These are phyloP conservation scores for Alternaria rosae DNA, from an alignment of 2,329 filamentous ascomycete species.

Conservation along the genomic window DNA sequence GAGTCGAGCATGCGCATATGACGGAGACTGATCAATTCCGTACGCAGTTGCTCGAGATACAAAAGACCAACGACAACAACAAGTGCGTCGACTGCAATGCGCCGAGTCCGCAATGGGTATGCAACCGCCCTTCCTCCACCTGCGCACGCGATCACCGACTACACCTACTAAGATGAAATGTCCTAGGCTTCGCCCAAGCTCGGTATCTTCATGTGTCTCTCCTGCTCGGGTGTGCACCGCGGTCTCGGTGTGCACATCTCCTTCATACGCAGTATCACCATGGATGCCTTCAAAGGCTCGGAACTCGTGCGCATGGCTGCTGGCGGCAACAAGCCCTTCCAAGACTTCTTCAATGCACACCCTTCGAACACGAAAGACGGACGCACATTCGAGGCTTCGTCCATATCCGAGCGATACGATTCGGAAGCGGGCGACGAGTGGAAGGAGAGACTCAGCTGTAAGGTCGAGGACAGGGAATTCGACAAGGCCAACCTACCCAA, in stretches of 20 bases:
- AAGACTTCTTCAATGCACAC: slow-evolving; percentile 78
- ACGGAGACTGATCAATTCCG: slow-evolving; percentile 23
- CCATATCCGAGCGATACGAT: slow-evolving; percentile 88
- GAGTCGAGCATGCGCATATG: background rate
- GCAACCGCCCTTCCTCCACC: slow-evolving; percentile 25
- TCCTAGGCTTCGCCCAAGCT: slow-evolving; percentile 84
- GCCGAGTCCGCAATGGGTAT: slow-evolving; percentile 96
- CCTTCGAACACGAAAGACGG: slow-evolving; percentile 54
- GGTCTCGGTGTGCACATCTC: slow-evolving; percentile 97
- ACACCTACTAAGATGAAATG: slow-evolving; percentile 25
- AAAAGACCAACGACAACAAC: slow-evolving; percentile 89
- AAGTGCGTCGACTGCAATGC: slow-evolving; percentile 94
- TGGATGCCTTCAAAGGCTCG: slow-evolving; percentile 95
- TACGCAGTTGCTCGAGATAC: slow-evolving; percentile 81
- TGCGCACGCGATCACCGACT: slow-evolving; percentile 10
- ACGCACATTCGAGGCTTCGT: slow-evolving; percentile 79
- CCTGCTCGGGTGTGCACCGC: slow-evolving; percentile 92
- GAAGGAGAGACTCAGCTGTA: slow-evolving; percentile 87
- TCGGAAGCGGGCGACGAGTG: slow-evolving; percentile 92
- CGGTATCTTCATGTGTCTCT: slow-evolving; percentile 97
- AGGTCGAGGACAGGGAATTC: slow-evolving; percentile 88
- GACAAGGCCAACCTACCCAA: slow-evolving; percentile 72
- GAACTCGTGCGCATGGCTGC: slow-evolving; percentile 94
- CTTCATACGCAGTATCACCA: slow-evolving; percentile 95
- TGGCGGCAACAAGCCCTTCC: slow-evolving; percentile 89